Evolutionary conservation across 495 filamentous ascomycete species (phyloP).

Genomic region (Talaromyces thailandensis): DNA sequence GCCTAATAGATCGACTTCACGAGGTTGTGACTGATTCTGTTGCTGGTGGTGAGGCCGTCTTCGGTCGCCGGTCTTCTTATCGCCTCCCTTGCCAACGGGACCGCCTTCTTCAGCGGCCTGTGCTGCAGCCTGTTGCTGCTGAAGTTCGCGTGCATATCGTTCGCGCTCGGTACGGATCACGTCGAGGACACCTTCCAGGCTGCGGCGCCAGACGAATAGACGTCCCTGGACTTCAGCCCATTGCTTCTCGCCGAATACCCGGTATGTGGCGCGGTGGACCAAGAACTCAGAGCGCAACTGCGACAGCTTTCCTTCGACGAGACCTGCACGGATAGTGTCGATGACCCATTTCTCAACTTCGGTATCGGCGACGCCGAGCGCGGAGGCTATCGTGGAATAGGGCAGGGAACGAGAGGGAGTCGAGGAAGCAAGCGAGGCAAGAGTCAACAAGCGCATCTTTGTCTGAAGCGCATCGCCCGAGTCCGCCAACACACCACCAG

Average conservation of each 20-base stretch:
- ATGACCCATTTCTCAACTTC: slow-evolving; percentile 98
- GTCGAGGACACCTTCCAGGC: slow-evolving; percentile 61
- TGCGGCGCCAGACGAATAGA: slow-evolving; percentile 80
- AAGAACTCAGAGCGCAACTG: slow-evolving; percentile 88
- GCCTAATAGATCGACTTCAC: slow-evolving; percentile 23
- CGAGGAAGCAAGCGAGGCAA: slow-evolving; percentile 78
- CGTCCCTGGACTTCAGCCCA: slow-evolving; percentile 88
- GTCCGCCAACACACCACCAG: slow-evolving; percentile 35
- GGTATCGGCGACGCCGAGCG: slow-evolving; percentile 67
- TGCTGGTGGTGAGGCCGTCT: slow-evolving; percentile 20
- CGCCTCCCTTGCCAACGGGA: slow-evolving; percentile 17
- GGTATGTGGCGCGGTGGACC: slow-evolving; percentile 87
- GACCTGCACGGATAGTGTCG: slow-evolving; percentile 87
- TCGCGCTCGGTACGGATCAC: slow-evolving; percentile 73
- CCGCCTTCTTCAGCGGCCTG: slow-evolving; percentile 9
- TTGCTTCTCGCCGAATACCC: slow-evolving; percentile 95
- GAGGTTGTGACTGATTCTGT: slow-evolving; percentile 15
- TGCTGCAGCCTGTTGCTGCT: slow-evolving; percentile 25
- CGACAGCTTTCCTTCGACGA: slow-evolving; percentile 89
- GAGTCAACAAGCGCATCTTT: slow-evolving; percentile 93
- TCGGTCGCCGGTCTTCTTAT: slow-evolving; percentile 23
- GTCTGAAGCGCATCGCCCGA: slow-evolving; percentile 74
- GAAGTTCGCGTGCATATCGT: slow-evolving; percentile 39
- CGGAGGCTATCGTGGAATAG: slow-evolving; percentile 71
- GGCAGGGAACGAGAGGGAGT: slow-evolving; percentile 74